These are phyloP conservation scores for Colletotrichum sp. DNA, from an alignment of 2,329 filamentous ascomycete genomes.

Conservation along the genomic window DNA sequence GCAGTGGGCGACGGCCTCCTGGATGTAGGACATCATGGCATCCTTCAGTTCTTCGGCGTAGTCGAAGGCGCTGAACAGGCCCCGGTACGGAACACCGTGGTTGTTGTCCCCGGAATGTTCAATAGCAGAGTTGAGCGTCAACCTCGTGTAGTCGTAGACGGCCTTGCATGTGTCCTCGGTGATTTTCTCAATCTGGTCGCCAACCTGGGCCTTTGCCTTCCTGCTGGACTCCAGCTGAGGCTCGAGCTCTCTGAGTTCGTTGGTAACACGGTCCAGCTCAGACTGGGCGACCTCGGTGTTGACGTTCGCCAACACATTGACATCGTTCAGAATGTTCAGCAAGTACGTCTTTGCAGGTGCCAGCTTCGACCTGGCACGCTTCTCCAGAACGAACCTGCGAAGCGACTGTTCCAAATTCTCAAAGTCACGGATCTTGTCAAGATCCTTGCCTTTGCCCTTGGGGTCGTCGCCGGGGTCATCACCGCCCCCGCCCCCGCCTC, in stretches of 20 bases:
- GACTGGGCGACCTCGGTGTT: conserved; percentile 87
- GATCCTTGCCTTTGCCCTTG: conserved; percentile 84
- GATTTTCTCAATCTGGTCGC: conserved; percentile 78
- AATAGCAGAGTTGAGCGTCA: conserved; percentile 78
- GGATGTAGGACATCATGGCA: conserved; percentile 89
- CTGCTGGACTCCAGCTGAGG: conserved; percentile 85
- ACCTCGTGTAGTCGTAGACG: conserved; percentile 84
- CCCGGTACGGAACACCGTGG: conserved; percentile 85
- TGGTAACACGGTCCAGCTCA: conserved; percentile 82
- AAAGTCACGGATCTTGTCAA: conserved; percentile 89
- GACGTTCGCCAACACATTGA: conserved; percentile 81
- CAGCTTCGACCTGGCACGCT: conserved; percentile 92
- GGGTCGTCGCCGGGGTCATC: conserved; percentile 63
- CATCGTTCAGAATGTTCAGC: conserved; percentile 88
- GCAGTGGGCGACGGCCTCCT: conserved; percentile 76
- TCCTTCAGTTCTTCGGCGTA: conserved; percentile 93
- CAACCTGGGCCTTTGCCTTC: conserved; percentile 79
- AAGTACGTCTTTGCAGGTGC: conserved; percentile 96
- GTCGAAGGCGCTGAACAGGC: conserved; percentile 82
- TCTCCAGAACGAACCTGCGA: conserved; percentile 92
- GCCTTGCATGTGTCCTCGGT: conserved; percentile 87
- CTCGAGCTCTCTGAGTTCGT: conserved; percentile 82
- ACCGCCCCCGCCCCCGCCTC: conserved; percentile 60
- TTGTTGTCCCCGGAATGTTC: conserved; percentile 76
- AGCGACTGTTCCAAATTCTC: conserved; percentile 87